A percentile compares a stretch with the other conserved stretches of the same genome.
These are phyloP conservation scores for Russula earlei DNA, from an alignment of 768 basidiomycete genomes.

Conservation along the genomic window DNA sequence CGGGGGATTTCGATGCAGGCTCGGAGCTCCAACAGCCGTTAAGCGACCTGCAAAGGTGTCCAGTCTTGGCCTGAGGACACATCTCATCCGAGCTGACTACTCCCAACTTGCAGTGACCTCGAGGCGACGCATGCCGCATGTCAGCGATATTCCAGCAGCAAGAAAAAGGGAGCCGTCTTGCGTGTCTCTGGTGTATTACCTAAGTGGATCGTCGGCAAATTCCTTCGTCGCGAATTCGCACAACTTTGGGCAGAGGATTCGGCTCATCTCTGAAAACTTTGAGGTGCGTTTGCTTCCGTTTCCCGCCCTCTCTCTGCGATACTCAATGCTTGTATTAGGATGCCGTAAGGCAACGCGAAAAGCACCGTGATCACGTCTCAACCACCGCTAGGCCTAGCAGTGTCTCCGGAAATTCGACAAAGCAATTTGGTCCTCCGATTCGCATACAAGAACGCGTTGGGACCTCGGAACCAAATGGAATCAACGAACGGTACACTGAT, in stretches of 20 bases:
- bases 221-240: not conserved
- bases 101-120: not conserved
- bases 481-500: not conserved
- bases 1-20: not conserved
- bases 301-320: not conserved
- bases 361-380: not conserved
- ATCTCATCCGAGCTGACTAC: not conserved
- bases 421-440: not conserved
- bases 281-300: not conserved
- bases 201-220: conserved; percentile 9
- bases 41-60: not conserved
- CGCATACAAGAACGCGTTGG: not conserved
- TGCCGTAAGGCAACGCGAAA: not conserved
- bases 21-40: conserved; percentile 7
- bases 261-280: not conserved
- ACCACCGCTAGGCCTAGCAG: not conserved
- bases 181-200: conserved; percentile 7
- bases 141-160: not conserved
- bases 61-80: not conserved
- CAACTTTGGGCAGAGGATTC: conserved; percentile 3
- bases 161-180: not conserved
- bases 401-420: not conserved
- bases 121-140: not conserved
- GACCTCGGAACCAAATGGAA: not conserved
- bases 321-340: not conserved